phyloP scores from a whole-genome alignment of 2,329 filamentous ascomycete species.

The Tympanopsis confertula region DNA sequence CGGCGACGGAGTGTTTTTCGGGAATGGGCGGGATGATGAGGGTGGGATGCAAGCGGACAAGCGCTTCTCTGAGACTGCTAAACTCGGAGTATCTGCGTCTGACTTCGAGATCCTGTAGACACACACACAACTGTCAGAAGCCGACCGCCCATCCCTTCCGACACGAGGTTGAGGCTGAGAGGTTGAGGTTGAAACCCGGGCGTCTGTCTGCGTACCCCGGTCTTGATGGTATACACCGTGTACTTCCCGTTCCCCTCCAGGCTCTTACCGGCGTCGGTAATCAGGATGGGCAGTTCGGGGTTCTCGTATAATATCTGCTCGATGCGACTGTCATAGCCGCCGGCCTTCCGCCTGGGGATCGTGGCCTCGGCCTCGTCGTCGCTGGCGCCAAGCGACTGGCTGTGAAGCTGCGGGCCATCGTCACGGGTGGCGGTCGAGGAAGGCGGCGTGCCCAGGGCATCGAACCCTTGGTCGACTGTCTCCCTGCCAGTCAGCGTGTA shows the following conservation, averaged over 20 bases:
- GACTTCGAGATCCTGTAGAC: constrained; percentile 75
- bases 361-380: constrained; percentile 33
- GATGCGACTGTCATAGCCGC: constrained; percentile 85
- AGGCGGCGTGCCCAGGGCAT: constrained; percentile 49
- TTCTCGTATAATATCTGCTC: constrained; percentile 97
- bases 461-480: constrained; percentile 40
- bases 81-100: constrained; percentile 94
- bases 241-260: constrained; percentile 80
- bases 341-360: constrained; percentile 57
- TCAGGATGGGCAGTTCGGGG: constrained; percentile 77
- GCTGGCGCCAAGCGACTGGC: constrained; percentile 21
- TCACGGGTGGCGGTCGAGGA: constrained; percentile 63
- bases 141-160: constrained; percentile 1
- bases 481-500: constrained; percentile 27
- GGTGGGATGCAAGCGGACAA: constrained; percentile 86
- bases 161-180: constrained; percentile 1
- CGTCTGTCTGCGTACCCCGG: constrained; percentile 52
- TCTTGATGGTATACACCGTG: constrained; percentile 94
- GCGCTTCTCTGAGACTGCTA: constrained; percentile 77
- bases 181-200: not conserved
- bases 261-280: constrained; percentile 92
- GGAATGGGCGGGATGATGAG: constrained; percentile 93
- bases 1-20: constrained; percentile 97
- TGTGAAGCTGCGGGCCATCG: constrained; percentile 44
- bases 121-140: constrained; percentile 3